Conservation (phyloP, 2,329 filamentous ascomycete species). For the Hawksworthiomyces lignivorus region DNA sequence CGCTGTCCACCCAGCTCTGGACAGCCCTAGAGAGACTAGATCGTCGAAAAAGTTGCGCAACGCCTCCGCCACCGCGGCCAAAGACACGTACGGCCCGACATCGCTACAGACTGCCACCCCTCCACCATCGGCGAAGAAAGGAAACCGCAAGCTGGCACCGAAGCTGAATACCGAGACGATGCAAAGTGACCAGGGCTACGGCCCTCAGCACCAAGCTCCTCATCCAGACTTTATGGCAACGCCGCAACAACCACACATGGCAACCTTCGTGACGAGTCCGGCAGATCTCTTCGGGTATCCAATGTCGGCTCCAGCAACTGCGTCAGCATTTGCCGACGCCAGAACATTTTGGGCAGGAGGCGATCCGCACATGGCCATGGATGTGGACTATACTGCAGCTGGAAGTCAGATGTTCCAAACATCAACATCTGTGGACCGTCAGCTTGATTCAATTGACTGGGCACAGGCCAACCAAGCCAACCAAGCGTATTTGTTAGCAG, state of each 20-base stretch:
- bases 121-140: constrained; percentile 50
- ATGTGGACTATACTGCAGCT: constrained; percentile 47
- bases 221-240: constrained; percentile 32
- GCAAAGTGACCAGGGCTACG: constrained; percentile 51
- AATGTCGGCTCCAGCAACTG: constrained; percentile 48
- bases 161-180: constrained; percentile 40
- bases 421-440: constrained; percentile 35
- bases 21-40: constrained; percentile 19
- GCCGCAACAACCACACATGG: constrained; percentile 42
- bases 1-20: constrained; percentile 18
- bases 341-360: constrained; percentile 46
- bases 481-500: constrained; percentile 32
- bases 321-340: constrained; percentile 34
- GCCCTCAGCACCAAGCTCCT: constrained; percentile 30
- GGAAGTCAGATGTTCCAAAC: constrained; percentile 37
- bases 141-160: constrained; percentile 46
- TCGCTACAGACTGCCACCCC: constrained; percentile 48
- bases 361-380: constrained; percentile 45
- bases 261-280: constrained; percentile 36
- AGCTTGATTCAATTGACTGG: constrained; percentile 51
- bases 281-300: constrained; percentile 54
- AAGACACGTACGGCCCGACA: neutral
- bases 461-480: constrained; percentile 42
- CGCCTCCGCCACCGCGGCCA: constrained; percentile 24
- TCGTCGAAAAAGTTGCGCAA: constrained; percentile 39